Percentiles rank a stretch among this genome's conserved stretches.
Evolutionary conservation across 179 eudicot genomes (phyloP).

Genomic region (Amaranthus tricolor): DNA sequence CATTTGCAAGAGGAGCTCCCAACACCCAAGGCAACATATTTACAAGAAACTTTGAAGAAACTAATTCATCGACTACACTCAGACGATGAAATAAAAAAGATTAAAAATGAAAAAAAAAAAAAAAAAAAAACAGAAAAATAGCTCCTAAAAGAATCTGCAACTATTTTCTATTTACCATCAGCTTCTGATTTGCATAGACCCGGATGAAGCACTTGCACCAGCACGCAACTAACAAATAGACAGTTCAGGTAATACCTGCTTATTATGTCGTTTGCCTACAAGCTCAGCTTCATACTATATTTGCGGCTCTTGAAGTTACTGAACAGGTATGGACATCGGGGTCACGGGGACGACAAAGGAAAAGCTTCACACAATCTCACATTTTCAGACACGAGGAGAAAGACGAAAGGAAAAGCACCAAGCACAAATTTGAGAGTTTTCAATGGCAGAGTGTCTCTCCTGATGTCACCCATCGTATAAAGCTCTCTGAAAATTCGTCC

Average conservation of each 20-base stretch:
- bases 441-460: constrained; percentile 52
- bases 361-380: background rate
- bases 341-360: constrained; percentile 4
- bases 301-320: background rate
- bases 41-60: constrained; percentile 31
- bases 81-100: background rate
- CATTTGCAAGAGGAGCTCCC: constrained; percentile 31
- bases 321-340: background rate
- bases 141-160: constrained; percentile 35
- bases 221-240: background rate
- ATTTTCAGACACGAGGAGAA: constrained; percentile 2
- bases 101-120: too few relatives aligned
- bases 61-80: background rate
- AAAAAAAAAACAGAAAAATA: background rate
- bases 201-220: background rate
- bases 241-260: background rate
- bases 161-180: constrained; percentile 39
- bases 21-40: constrained; percentile 34
- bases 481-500: constrained; percentile 53
- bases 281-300: background rate
- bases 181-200: constrained; percentile 13
- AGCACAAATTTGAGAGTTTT: constrained; percentile 1
- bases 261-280: background rate
- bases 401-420: background rate
- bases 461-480: constrained; percentile 51